Conservation (phyloP, 1,139 yeast species). For the Taphrina betulina region DNA sequence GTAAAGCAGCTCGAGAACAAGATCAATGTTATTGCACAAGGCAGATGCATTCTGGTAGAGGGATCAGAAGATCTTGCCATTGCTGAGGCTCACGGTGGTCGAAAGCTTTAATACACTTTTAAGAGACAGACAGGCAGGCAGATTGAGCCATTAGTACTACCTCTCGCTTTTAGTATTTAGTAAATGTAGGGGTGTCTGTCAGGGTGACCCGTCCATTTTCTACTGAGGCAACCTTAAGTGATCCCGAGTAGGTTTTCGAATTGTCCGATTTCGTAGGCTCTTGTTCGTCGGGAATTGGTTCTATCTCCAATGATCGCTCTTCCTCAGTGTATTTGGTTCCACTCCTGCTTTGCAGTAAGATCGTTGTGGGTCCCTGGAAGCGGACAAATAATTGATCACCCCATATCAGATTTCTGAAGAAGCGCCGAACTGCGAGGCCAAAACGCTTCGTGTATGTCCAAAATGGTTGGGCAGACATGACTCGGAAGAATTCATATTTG, state of each 20-base stretch:
- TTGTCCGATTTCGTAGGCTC: background rate
- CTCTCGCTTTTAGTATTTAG: too few species aligned
- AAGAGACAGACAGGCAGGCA: too few species aligned
- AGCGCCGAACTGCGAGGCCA: background rate
- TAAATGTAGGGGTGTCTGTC: constrained; percentile 30
- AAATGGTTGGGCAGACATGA: constrained; percentile 34
- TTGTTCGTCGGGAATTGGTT: constrained; percentile 30
- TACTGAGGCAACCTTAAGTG: constrained; percentile 39
- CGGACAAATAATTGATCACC: constrained; percentile 38
- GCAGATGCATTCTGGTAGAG: constrained; percentile 66
- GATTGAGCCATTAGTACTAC: too few species aligned
- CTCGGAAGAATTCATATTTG: constrained; percentile 21
- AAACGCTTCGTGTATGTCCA: constrained; percentile 9
- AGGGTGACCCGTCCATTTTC: constrained; percentile 38
- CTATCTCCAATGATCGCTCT: constrained; percentile 18
- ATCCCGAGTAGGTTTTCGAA: constrained; percentile 30
- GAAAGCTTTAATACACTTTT: constrained; percentile 2
- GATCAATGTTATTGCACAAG: constrained; percentile 54
- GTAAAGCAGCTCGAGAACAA: constrained; percentile 45
- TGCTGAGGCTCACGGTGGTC: constrained; percentile 26
- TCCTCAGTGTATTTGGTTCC: constrained; percentile 25
- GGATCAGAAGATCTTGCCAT: constrained; percentile 57
- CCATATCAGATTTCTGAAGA: constrained; percentile 36
- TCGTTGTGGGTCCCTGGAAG: constrained; percentile 39
- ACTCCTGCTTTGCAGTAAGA: constrained; percentile 36